Evolutionary conservation across 2,329 filamentous ascomycete genomes (phyloP).

Genomic region (Hypomyces perniciosus): DNA sequence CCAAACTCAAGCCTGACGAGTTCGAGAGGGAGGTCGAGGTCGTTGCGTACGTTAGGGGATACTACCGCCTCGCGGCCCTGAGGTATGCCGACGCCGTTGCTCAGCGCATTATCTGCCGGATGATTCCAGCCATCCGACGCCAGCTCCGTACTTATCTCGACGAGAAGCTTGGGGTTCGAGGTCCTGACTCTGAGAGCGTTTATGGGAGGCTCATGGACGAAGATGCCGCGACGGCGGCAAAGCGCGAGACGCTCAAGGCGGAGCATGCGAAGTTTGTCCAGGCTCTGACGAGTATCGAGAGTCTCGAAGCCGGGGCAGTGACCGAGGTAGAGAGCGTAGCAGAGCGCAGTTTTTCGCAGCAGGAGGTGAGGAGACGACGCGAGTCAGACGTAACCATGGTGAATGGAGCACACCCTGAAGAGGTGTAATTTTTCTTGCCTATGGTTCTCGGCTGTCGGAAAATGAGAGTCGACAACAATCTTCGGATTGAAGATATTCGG

Average conservation of each 20-base stretch:
- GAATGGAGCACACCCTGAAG: slow-evolving; percentile 1
- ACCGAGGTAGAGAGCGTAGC: neutral
- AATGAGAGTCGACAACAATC: no score
- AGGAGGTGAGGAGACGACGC: neutral
- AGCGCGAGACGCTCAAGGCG: slow-evolving; percentile 35
- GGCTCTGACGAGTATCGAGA: slow-evolving; percentile 41
- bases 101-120: slow-evolving; percentile 42
- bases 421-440: neutral
- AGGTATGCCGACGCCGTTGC: slow-evolving; percentile 56
- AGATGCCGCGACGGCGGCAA: slow-evolving; percentile 36
- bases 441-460: no score
- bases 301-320: slow-evolving; percentile 32
- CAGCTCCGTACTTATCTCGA: slow-evolving; percentile 39
- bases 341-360: neutral
- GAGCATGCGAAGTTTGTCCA: slow-evolving; percentile 42
- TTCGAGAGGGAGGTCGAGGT: slow-evolving; percentile 57
- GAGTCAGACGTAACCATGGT: slow-evolving; percentile 10
- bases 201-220: slow-evolving; percentile 45
- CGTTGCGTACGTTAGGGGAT: slow-evolving; percentile 57
- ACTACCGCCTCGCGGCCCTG: slow-evolving; percentile 61
- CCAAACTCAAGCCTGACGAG: slow-evolving; percentile 49
- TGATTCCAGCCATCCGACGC: slow-evolving; percentile 40
- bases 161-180: slow-evolving; percentile 35
- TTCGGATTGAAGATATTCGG: no score
- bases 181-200: slow-evolving; percentile 21